Conservation (phyloP, 1,284 basidiomycete genomes). For the Apiotrichum gamsii region DNA sequence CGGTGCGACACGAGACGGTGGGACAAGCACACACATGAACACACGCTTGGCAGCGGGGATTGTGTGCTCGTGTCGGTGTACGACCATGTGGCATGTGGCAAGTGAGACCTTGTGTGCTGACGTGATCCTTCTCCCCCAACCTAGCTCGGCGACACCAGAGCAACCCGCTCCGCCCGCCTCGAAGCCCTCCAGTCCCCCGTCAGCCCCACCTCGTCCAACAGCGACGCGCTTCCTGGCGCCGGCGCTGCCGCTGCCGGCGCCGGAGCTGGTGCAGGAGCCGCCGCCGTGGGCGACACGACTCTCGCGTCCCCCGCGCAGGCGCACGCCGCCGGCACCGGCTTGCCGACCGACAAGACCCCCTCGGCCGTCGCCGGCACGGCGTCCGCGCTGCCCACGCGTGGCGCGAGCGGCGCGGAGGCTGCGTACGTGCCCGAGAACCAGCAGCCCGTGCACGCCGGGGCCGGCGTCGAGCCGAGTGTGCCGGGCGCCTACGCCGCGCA, state of each 20-base stretch:
- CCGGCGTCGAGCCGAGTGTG: too few relatives aligned
- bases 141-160: neutral
- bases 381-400: neutral
- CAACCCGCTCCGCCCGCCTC: neutral
- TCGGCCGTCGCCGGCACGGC: neutral
- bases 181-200: neutral
- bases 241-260: constrained; percentile 1
- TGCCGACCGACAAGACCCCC: too few relatives aligned
- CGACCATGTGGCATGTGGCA: constrained; percentile 13
- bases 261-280: neutral
- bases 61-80: too few relatives aligned
- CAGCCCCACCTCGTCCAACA: constrained; percentile 1
- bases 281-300: neutral
- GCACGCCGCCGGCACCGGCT: neutral
- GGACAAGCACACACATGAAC: too few relatives aligned
- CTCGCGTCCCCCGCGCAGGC: neutral
- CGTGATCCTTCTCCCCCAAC: too few relatives aligned
- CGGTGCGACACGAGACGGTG: too few relatives aligned
- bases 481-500: too few relatives aligned
- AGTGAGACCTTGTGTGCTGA: constrained; percentile 3
- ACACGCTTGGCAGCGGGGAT: too few relatives aligned
- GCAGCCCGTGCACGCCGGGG: neutral
- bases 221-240: constrained; percentile 2
- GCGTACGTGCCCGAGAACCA: neutral
- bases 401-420: neutral